Evolutionary conservation across 2,329 filamentous ascomycete genomes (phyloP), one percentile per base, ranked within the genome.

Genomic region (Neopestalotiopsis sp.): DNA sequence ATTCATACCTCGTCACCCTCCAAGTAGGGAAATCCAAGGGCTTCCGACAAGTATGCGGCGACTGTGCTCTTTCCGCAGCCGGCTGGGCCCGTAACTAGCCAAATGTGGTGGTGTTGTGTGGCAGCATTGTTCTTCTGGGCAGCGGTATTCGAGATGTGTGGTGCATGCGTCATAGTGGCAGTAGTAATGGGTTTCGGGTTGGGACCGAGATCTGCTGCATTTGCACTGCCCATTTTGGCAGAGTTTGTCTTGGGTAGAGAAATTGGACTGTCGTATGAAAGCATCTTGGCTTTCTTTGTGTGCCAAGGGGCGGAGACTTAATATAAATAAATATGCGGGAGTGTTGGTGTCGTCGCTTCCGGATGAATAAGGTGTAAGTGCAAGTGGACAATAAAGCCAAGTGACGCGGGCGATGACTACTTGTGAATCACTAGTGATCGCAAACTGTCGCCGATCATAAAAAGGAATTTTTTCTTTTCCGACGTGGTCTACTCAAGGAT

Each of bases 51-150:
- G 76, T 89, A 84, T 73, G 89, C 83, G 58, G 91, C 93, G 34
- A 95, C 88, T 0, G 92, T 94, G 68, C 89, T 92, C 84, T 95
- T 95, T 69, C 92, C 92, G 76, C 91, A 94, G 34, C 93, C 93
- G 58, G 93, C 92, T 65, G 92, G 92, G 34, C 92, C 92, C 1
- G 92, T 94, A 65, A 95, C 89, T 69, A 95, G 86, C 91, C 92
- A 95, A 77, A 95, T 94, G 79, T 94, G 92, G 75, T 91, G 90
- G 69, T 84, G 79, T 68, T 79, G 79, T 67, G 78, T 74, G 32
- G 70, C 69, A 38, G 71, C 40, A 58, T 75, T 73, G 34, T 76
- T 71, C 59, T 74, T 75, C 65, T 73, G 75, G 34, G 77, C 71
- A 34, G 76, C 71, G 68, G 78, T 77, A 69, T 73, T 79, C 64